Evolutionary conservation across 169 alveolate genomes (phyloP).

Genomic region (Perkinsus chesapeaki): DNA sequence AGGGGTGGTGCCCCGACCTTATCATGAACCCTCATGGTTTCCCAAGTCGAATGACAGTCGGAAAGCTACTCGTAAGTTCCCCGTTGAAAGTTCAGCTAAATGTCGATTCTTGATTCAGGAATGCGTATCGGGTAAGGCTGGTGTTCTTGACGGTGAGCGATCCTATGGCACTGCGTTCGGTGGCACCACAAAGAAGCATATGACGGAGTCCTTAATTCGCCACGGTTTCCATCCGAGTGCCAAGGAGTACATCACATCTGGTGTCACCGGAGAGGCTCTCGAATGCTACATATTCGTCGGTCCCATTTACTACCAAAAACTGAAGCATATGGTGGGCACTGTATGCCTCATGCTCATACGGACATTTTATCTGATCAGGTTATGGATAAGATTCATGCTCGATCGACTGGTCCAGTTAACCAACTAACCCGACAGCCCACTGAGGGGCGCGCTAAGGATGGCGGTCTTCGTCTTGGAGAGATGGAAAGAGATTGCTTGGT

Average conservation of each 20-base stretch:
- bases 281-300: conserved; percentile 92
- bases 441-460: conserved; percentile 98
- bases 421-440: conserved; percentile 98
- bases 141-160: conserved; percentile 86
- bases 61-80: conserved; percentile 64
- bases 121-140: conserved; percentile 66
- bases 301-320: conserved; percentile 97
- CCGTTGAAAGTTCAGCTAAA: background rate
- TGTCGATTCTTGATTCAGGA: background rate
- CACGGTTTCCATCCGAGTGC: conserved; percentile 88
- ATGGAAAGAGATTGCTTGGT: conserved; percentile 99
- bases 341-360: background rate
- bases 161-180: conserved; percentile 98
- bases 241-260: conserved; percentile 90
- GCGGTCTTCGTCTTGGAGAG: conserved; percentile 98
- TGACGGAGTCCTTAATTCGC: conserved; percentile 76
- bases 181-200: conserved; percentile 83
- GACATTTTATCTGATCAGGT: background rate
- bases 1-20: conserved; percentile 99
- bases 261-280: conserved; percentile 98
- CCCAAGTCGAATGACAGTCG: conserved; percentile 99
- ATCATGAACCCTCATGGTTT: conserved; percentile 99
- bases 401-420: conserved; percentile 98
- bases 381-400: conserved; percentile 80
- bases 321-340: conserved; percentile 95